Evolutionary conservation across 352 stramenopile genomes (phyloP).

Genomic region (Pythium phragmiticola): DNA sequence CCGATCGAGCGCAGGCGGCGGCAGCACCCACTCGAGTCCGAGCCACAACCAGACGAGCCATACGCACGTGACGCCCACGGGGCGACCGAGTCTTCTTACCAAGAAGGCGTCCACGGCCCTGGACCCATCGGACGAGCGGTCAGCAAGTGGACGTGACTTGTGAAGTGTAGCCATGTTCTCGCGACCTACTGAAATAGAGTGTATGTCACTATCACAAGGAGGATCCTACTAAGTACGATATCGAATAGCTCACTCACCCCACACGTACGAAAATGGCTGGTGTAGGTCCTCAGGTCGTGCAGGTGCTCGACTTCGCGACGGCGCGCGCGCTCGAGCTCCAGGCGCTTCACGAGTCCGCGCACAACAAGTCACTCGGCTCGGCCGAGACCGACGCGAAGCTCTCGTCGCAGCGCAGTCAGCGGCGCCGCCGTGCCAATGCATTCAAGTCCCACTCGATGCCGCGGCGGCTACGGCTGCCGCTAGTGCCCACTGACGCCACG

Average conservation of each 20-base stretch:
- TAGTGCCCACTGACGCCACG: neutral
- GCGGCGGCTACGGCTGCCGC: conserved; percentile 53
- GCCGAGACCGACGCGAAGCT: conserved; percentile 44
- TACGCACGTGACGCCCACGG: neutral
- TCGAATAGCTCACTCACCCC: neutral
- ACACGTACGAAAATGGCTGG: conserved; percentile 29
- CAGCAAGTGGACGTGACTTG: neutral
- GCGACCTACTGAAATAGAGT: conserved; percentile 12
- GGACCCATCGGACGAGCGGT: conserved; percentile 14
- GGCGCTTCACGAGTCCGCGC: conserved; percentile 62
- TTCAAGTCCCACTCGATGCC: conserved; percentile 78
- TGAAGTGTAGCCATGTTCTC: conserved; percentile 15
- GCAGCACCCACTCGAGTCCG: conserved; percentile 5
- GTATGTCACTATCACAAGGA: neutral
- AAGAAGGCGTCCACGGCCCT: neutral
- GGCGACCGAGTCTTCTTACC: neutral
- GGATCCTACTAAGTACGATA: conserved; percentile 17
- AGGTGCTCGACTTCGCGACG: conserved; percentile 79
- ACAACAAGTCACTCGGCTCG: conserved; percentile 25
- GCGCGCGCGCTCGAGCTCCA: conserved; percentile 72
- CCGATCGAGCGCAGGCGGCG: conserved; percentile 5
- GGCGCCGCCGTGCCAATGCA: conserved; percentile 68
- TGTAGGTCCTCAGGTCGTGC: conserved; percentile 58
- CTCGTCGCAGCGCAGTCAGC: conserved; percentile 52
- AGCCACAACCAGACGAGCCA: conserved; percentile 11